Evolutionary conservation across 257 asterid species (phyloP).

Genomic region (Primulina tabacum): DNA sequence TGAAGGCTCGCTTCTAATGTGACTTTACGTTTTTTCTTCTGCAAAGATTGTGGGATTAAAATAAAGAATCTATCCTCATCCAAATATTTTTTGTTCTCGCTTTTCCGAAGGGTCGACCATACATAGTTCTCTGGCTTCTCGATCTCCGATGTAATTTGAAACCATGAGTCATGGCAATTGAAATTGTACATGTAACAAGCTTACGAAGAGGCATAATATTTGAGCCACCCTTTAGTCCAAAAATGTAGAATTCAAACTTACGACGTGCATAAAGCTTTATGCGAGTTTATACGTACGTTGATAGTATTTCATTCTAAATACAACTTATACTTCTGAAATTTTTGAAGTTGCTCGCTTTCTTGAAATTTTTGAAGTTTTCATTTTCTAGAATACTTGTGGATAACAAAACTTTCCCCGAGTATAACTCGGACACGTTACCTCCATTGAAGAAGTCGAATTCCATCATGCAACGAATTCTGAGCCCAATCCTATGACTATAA

Average conservation of each 20-base stretch:
- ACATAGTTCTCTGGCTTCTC: too few species aligned
- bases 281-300: background rate
- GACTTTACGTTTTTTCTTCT: constrained; percentile 11
- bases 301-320: too few species aligned
- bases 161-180: background rate
- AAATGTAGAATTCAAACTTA: too few species aligned
- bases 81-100: too few species aligned
- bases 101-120: too few species aligned
- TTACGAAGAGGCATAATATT: background rate
- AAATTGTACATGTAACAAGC: background rate
- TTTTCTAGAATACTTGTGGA: background rate
- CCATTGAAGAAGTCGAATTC: background rate
- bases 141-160: background rate
- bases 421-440: too few species aligned
- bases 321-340: too few species aligned
- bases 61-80: background rate
- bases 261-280: too few species aligned
- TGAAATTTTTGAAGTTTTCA: too few species aligned
- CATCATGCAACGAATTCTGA: background rate
- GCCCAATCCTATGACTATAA: background rate
- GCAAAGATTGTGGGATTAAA: constrained; percentile 2
- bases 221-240: too few species aligned
- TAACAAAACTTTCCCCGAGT: background rate
- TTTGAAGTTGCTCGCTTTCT: too few species aligned
- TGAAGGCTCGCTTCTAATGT: background rate